Evolutionary conservation across 2,329 filamentous ascomycete species (phyloP).

Genomic region (Corniculantispora saksenae): DNA sequence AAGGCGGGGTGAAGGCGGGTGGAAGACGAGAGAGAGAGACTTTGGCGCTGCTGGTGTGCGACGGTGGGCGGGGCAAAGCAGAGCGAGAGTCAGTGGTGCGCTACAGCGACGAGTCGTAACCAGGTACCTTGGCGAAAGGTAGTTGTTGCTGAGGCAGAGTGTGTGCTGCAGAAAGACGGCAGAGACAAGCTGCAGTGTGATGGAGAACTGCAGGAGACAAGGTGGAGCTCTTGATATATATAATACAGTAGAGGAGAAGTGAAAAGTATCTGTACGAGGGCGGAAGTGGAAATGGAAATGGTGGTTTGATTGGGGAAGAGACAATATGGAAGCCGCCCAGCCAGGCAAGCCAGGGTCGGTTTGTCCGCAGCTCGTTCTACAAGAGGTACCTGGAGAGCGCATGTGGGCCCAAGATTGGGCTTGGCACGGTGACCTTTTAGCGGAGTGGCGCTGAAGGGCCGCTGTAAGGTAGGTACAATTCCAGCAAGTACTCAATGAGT

Average conservation of each 20-base stretch:
- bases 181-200: neutral
- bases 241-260: neutral
- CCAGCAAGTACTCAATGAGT: no score
- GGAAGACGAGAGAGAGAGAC: slow-evolving; percentile 4
- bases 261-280: neutral
- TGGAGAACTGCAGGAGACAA: neutral
- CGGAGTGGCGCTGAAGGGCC: no score
- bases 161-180: neutral
- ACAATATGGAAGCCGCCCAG: no score
- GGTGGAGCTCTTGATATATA: neutral
- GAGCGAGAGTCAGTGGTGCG: neutral
- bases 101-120: neutral
- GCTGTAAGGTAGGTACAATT: no score
- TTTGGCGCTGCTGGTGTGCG: neutral
- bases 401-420: no score
- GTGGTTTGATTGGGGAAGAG: no score
- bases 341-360: no score
- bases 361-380: no score
- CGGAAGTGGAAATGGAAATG: neutral
- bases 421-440: no score
- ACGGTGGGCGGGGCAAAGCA: slow-evolving; percentile 7
- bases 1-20: slow-evolving; percentile 5
- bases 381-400: no score
- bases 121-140: no score
- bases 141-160: no score